Evolutionary conservation across 2,329 filamentous ascomycete genomes (phyloP).

Genomic region (Nigrospora sphaerica): DNA sequence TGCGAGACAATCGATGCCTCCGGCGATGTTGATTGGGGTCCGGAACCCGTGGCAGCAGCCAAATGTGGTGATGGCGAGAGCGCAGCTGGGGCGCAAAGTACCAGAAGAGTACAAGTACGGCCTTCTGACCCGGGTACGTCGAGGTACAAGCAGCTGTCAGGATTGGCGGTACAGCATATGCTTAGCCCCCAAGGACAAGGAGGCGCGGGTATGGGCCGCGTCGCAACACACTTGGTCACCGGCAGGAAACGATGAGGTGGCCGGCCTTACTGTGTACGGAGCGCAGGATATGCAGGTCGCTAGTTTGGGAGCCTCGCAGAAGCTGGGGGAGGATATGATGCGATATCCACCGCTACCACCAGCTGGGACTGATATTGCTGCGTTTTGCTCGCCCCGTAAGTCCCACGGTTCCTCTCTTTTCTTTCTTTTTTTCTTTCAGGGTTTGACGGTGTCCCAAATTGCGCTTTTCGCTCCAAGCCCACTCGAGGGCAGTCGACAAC

Average conservation of each 20-base stretch:
- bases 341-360: slow-evolving; percentile 2
- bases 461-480: too few species aligned
- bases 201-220: slow-evolving; percentile 30
- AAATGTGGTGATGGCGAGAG: background rate
- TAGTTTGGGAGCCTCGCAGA: slow-evolving; percentile 29
- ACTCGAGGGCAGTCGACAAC: too few species aligned
- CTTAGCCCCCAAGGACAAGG: slow-evolving; percentile 20
- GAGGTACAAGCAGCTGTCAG: slow-evolving; percentile 16
- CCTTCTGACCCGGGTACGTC: slow-evolving; percentile 21
- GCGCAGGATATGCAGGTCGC: slow-evolving; percentile 32
- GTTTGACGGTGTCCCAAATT: background rate
- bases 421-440: background rate
- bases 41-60: background rate
- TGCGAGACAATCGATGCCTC: slow-evolving; percentile 5
- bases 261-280: slow-evolving; percentile 18
- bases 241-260: slow-evolving; percentile 36
- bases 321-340: slow-evolving; percentile 12
- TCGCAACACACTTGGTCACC: slow-evolving; percentile 27
- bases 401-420: background rate
- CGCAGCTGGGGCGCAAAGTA: slow-evolving; percentile 12
- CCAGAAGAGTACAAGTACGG: slow-evolving; percentile 23
- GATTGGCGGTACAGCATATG: slow-evolving; percentile 6
- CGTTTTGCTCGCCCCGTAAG: background rate
- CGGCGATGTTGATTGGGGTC: slow-evolving; percentile 7
- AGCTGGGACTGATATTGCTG: background rate